Conservation (phyloP, 495 filamentous ascomycete species). For the Neurospora pannonica region DNA sequence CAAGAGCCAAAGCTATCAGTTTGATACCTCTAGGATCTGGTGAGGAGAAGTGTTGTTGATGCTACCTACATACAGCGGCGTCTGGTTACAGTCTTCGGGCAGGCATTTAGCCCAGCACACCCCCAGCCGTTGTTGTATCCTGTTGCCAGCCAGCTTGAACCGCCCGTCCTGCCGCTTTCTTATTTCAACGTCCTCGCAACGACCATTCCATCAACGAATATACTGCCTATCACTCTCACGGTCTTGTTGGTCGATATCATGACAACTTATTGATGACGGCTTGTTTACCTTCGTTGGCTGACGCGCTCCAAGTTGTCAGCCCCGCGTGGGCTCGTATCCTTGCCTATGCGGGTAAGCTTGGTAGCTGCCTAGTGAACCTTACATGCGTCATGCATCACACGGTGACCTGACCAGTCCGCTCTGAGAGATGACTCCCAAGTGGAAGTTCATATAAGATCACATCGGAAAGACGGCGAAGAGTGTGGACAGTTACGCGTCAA, state of each 20-base stretch:
- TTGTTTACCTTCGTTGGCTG: not conserved
- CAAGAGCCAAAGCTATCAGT: too few relatives aligned
- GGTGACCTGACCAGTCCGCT: not conserved
- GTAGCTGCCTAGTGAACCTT: not conserved
- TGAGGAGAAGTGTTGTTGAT: too few relatives aligned
- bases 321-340: not conserved
- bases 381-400: not conserved
- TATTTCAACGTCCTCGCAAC: not conserved
- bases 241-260: not conserved
- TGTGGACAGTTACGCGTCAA: too few relatives aligned
- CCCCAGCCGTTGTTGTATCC: not conserved
- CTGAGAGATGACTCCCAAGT: not conserved
- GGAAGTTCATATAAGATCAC: not conserved
- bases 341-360: not conserved
- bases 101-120: not conserved
- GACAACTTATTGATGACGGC: not conserved
- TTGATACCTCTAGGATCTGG: too few relatives aligned
- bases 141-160: not conserved
- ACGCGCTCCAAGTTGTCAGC: not conserved
- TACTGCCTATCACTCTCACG: not conserved
- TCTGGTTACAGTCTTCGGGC: not conserved
- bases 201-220: not conserved
- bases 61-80: too few relatives aligned
- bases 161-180: not conserved
- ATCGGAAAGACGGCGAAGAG: too few relatives aligned